Base-by-base conservation (phyloP, 169 alveolate species). In the Perkinsus olseni region DNA sequence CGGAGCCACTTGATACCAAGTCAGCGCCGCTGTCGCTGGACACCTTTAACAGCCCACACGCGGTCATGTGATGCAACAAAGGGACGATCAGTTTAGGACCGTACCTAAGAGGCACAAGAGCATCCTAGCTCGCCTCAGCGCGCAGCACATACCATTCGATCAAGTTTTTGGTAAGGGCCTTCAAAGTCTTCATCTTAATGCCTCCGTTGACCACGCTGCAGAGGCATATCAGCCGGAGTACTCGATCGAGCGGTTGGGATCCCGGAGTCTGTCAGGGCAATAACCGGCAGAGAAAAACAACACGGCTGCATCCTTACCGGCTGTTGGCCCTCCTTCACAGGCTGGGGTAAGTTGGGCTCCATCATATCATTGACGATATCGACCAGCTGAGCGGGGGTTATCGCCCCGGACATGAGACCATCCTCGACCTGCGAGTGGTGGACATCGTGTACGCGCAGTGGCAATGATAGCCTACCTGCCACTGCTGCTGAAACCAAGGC, bases 141-240 rank as follows among this genome's bases (percentile, higher is more conserved):
- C 96, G 39, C 98, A 97, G 92, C 95, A 96, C 91, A 93, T 95
- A 91, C 82, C 82, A 62, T 62, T 94, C 94, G 38, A 97, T 91
- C 90, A 96, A 93, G 74, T 95, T 96, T 93, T 94, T 96, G 74
- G 96, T 93, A 38, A 97, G 74, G 10, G 37, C 36, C 91, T 97
- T 96, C 91, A 93, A 96, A 40, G 93, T 40, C 92, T 96, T 96
- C 74, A 50, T 39, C 74, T 94, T 94, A 0, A 97, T 39, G 6
- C 98, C 98, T 74, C 95, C 95, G 93, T 96, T 94, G 21, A 97
- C 96, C 36, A 93, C 82, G 74, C 96, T 82, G 38, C 95, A 92
- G 24, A 97, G 94, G 31, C 95, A 95, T 91, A 96, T 38, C 38
- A 95, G 94, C 91, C 97, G 95, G 39, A 97, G 94, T 11, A 96